phyloP scores from a whole-genome alignment of 371 early-diverging fungal species.

The Mucor saturninus region DNA sequence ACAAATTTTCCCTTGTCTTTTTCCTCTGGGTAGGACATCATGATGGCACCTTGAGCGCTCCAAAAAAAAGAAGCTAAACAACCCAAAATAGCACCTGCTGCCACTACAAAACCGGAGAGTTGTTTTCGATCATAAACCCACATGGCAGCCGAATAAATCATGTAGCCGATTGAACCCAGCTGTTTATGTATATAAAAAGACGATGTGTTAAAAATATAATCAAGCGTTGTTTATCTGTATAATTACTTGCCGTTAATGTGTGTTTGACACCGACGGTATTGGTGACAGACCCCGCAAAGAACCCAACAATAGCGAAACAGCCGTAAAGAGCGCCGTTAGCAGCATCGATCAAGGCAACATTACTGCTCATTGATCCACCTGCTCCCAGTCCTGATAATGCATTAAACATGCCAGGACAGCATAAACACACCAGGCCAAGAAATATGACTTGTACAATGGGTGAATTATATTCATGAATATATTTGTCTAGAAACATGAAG shows the following conservation, averaged over 20 bases:
- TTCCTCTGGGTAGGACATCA: constrained; percentile 74
- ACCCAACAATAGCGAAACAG: constrained; percentile 71
- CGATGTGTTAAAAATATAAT: background rate
- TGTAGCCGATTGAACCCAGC: constrained; percentile 59
- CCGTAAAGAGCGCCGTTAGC: constrained; percentile 74
- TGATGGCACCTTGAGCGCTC: constrained; percentile 73
- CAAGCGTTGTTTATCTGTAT: background rate
- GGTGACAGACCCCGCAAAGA: constrained; percentile 66
- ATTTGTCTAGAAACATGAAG: constrained; percentile 8
- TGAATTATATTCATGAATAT: constrained; percentile 30
- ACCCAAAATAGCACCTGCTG: constrained; percentile 72
- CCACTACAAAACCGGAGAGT: constrained; percentile 51
- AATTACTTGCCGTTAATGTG: constrained; percentile 45
- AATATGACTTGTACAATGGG: constrained; percentile 71
- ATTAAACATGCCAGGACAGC: constrained; percentile 79
- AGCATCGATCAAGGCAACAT: constrained; percentile 65
- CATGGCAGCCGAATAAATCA: constrained; percentile 60
- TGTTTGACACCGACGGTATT: constrained; percentile 62
- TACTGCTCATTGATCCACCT: constrained; percentile 57
- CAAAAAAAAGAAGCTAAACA: constrained; percentile 63
- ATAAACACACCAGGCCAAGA: constrained; percentile 76
- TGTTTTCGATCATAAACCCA: constrained; percentile 56
- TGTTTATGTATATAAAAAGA: constrained; percentile 7
- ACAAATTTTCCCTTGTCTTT: constrained; percentile 77
- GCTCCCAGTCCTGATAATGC: constrained; percentile 53